These are phyloP conservation scores for Tricharina praecox DNA, from an alignment of 495 filamentous ascomycete genomes.

Conservation along the genomic window DNA sequence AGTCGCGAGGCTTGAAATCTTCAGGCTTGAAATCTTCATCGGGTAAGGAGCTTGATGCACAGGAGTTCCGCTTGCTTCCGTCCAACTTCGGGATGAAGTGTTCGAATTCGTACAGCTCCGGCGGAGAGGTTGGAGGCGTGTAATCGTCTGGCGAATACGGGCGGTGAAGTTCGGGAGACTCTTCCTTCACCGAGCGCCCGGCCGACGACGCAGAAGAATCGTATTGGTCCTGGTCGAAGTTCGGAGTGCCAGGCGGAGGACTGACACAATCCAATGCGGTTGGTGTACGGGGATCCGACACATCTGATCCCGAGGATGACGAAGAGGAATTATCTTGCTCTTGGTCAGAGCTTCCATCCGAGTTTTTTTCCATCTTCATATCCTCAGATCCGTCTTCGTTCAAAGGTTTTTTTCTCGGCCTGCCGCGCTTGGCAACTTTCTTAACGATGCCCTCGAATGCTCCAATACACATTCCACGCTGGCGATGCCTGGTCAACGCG, in stretches of 20 bases:
- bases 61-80: neutral
- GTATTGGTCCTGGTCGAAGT: slow-evolving; percentile 1
- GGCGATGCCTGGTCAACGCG: slow-evolving; percentile 80
- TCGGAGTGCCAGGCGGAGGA: slow-evolving; percentile 18
- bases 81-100: slow-evolving; percentile 2
- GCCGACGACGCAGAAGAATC: slow-evolving; percentile 4
- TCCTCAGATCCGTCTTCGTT: slow-evolving; percentile 18
- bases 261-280: slow-evolving; percentile 15
- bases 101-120: slow-evolving; percentile 22
- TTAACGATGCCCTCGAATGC: slow-evolving; percentile 70
- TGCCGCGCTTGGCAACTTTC: slow-evolving; percentile 48
- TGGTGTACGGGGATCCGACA: slow-evolving; percentile 18
- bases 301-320: slow-evolving; percentile 19
- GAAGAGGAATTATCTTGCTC: slow-evolving; percentile 7
- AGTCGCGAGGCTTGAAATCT: neutral
- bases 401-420: slow-evolving; percentile 42
- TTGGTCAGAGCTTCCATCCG: neutral
- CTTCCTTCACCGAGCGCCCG: slow-evolving; percentile 4
- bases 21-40: neutral
- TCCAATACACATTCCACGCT: slow-evolving; percentile 86
- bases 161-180: slow-evolving; percentile 12
- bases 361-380: neutral
- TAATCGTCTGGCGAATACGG: slow-evolving; percentile 12
- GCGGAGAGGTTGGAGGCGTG: slow-evolving; percentile 22
- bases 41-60: neutral